These are phyloP conservation scores for Acer negundo DNA, from an alignment of 345 rosid species.

Conservation along the genomic window DNA sequence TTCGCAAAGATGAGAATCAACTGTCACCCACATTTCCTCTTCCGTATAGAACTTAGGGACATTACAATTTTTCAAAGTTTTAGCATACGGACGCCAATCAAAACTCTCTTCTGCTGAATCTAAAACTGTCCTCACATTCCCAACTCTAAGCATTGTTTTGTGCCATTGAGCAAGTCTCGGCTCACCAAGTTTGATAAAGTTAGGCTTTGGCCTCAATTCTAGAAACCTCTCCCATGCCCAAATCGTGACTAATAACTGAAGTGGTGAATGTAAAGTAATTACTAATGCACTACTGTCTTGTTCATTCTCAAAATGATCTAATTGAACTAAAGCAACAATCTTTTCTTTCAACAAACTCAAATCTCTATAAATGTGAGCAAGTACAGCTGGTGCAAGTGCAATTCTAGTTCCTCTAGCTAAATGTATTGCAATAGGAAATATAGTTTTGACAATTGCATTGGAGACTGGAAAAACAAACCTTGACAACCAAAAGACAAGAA, in stretches of 20 bases:
- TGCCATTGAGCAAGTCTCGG: slow-evolving; percentile 44
- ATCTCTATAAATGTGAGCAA: slow-evolving; percentile 43
- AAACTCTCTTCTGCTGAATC: slow-evolving; percentile 29
- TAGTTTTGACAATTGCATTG: not conserved
- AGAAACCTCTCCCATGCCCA: slow-evolving; percentile 52
- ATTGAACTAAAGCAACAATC: slow-evolving; percentile 10
- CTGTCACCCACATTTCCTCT: not conserved
- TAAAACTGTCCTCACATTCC: slow-evolving; percentile 23
- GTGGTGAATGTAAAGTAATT: slow-evolving; percentile 29
- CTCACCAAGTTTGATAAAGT: slow-evolving; percentile 20
- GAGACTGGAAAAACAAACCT: slow-evolving; percentile 28
- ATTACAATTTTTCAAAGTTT: not conserved
- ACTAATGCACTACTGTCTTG: not conserved
- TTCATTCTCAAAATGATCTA: not conserved
- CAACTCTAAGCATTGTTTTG: not conserved
- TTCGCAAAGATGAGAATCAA: not conserved
- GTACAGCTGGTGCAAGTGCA: slow-evolving; percentile 50
- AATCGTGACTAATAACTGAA: slow-evolving; percentile 35
- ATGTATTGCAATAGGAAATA: slow-evolving; percentile 31
- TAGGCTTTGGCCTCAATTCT: slow-evolving; percentile 31
- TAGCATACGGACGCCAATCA: slow-evolving; percentile 34
- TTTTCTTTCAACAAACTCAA: slow-evolving; percentile 28
- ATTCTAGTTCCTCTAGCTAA: slow-evolving; percentile 44
- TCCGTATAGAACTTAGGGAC: not conserved
- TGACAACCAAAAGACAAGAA: slow-evolving; percentile 43